Conservation (phyloP, 495 filamentous ascomycete genomes). For the Hyaloscypha finlandica region DNA sequence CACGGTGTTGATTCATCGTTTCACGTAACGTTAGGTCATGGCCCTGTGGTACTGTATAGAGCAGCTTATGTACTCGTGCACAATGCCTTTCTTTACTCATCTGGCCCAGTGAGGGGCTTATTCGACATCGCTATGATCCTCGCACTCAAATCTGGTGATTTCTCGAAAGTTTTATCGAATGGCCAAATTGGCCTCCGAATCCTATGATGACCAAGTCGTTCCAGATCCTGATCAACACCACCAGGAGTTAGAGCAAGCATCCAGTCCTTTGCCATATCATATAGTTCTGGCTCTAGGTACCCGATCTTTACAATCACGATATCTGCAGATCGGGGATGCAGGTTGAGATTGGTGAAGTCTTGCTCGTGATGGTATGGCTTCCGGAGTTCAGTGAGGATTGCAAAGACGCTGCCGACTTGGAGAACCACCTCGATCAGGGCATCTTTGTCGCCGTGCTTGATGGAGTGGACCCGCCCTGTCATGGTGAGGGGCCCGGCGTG, state of each 20-base stretch:
- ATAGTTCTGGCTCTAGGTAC: conserved; percentile 59
- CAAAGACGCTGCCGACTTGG: conserved; percentile 54
- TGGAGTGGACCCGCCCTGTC: conserved; percentile 54
- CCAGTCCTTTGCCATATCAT: conserved; percentile 57
- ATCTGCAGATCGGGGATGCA: conserved; percentile 47
- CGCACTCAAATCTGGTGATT: conserved; percentile 42
- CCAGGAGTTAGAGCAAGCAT: conserved; percentile 56
- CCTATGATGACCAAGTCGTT: conserved; percentile 48
- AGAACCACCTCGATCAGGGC: conserved; percentile 53
- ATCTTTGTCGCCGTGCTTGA: conserved; percentile 53
- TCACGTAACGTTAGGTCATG: no score
- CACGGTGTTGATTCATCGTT: no score
- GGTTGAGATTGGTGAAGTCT: conserved; percentile 54
- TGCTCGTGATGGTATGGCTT: conserved; percentile 59
- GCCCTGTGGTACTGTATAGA: no score
- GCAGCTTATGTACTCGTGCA: no score
- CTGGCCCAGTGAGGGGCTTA: conserved; percentile 34
- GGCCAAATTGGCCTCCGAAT: conserved; percentile 59
- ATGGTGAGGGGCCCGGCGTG: conserved; percentile 55
- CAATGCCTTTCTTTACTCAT: conserved; percentile 17
- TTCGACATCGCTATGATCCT: conserved; percentile 47
- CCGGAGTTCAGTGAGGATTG: conserved; percentile 55
- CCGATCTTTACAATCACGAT: conserved; percentile 63
- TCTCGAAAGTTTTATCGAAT: conserved; percentile 46
- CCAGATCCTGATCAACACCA: conserved; percentile 56